A percentile compares a stretch with the other conserved stretches of the same genome.
These are phyloP conservation scores for Pseudonitzschia multiseries DNA, from an alignment of 108 stramenopile species.

Conservation along the genomic window DNA sequence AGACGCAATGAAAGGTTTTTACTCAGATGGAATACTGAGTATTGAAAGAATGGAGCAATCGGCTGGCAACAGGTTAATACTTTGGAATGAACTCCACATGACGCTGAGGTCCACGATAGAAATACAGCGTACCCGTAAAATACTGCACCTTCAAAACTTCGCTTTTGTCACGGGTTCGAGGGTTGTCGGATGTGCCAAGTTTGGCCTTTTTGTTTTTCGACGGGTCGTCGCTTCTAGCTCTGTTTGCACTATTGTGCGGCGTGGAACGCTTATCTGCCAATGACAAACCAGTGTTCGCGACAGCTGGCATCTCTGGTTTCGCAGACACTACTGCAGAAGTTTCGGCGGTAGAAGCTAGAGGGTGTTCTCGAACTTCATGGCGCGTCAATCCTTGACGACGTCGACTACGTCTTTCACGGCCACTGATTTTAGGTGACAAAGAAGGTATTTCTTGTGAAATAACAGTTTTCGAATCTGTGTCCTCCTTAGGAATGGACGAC, in stretches of 20 bases:
- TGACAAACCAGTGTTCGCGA: background rate
- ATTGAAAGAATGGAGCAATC: no score
- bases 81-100: constrained; percentile 56
- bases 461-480: background rate
- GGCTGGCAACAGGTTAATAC: constrained; percentile 11
- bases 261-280: background rate
- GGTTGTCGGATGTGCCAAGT: constrained; percentile 9
- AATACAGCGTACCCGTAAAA: constrained; percentile 61
- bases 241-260: background rate
- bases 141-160: constrained; percentile 56
- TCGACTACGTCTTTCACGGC: constrained; percentile 25
- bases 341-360: background rate
- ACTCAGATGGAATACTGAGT: no score
- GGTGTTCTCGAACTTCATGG: background rate
- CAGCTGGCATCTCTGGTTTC: constrained; percentile 3
- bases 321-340: background rate
- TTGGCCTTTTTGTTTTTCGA: constrained; percentile 43
- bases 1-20: no score
- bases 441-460: constrained; percentile 2
- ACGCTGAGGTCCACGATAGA: constrained; percentile 48
- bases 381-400: constrained; percentile 20
- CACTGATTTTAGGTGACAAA: background rate
- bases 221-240: background rate
- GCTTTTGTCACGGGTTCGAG: constrained; percentile 20
- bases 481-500: no score